These are phyloP conservation scores for Coemansia asiatica DNA, from an alignment of 192 early-diverging fungal species.

Conservation along the genomic window DNA sequence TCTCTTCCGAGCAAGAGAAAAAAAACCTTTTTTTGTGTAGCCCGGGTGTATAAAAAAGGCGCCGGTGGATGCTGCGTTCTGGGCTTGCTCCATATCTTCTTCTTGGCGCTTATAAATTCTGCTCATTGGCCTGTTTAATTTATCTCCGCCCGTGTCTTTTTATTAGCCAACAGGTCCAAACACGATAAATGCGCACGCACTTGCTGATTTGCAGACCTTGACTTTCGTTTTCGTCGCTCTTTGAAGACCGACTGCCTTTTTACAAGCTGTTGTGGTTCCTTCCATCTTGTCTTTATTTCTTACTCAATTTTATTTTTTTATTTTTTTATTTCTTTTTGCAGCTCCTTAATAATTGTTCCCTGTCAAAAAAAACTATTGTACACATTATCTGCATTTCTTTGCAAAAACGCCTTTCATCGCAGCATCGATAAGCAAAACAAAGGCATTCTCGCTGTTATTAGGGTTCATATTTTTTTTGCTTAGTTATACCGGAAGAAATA, in stretches of 20 bases:
- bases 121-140: neutral
- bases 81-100: neutral
- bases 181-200: neutral
- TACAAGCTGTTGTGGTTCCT: neutral
- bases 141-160: too few species aligned
- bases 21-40: neutral
- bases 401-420: neutral
- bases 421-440: neutral
- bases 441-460: neutral
- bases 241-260: neutral
- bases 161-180: neutral
- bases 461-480: neutral
- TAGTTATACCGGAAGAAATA: neutral
- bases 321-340: neutral
- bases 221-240: slow-evolving; percentile 4
- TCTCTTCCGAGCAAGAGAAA: neutral
- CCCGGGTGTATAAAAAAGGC: neutral
- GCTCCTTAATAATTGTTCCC: neutral
- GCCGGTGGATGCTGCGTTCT: neutral
- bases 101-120: neutral
- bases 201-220: slow-evolving; percentile 1
- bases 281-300: neutral
- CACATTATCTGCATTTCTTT: neutral
- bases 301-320: slow-evolving; percentile 1
- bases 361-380: neutral